Evolutionary conservation across 139 green algal species (phyloP).

Genomic region (Chlorella sp.): DNA sequence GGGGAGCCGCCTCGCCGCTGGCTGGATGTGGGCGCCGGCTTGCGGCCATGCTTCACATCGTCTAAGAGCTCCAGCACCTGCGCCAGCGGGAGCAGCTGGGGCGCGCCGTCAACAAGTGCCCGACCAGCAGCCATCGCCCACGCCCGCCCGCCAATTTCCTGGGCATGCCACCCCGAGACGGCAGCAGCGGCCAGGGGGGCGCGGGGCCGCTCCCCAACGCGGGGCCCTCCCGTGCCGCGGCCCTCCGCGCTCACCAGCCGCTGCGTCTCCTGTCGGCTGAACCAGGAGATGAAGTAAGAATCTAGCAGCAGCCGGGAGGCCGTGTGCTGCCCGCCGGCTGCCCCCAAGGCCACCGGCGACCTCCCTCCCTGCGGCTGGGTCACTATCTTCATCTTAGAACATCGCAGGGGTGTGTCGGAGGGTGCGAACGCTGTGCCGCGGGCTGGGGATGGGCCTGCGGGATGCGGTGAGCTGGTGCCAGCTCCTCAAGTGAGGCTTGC

Average conservation of each 20-base stretch:
- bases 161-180: neutral
- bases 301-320: neutral
- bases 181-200: neutral
- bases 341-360: no score
- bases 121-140: neutral
- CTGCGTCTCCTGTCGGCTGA: constrained; percentile 91
- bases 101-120: neutral
- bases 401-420: no score
- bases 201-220: neutral
- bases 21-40: neutral
- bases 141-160: neutral
- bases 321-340: neutral
- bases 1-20: constrained; percentile 1
- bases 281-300: constrained; percentile 90
- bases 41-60: constrained; percentile 79
- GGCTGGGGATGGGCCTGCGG: no score
- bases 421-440: no score
- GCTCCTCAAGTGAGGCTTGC: no score
- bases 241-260: constrained; percentile 72
- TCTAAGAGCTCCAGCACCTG: constrained; percentile 86
- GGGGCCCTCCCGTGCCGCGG: neutral
- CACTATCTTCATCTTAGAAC: no score
- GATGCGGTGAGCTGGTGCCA: no score
- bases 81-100: neutral
- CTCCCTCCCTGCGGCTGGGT: no score